Conservation (phyloP, 1,139 yeast genomes). For the Suhomyces bribrorum region DNA sequence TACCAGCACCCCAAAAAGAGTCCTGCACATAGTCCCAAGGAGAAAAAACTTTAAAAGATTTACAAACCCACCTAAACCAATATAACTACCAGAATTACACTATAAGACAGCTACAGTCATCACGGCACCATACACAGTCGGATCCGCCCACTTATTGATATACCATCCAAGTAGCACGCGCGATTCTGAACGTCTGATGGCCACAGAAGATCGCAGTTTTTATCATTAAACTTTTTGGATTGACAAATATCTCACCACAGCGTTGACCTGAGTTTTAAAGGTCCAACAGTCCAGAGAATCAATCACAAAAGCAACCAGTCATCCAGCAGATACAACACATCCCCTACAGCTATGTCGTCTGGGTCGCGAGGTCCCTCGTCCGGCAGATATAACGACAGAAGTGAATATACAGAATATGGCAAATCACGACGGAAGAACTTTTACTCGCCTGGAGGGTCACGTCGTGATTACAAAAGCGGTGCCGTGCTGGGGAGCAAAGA, state of each 20-base stretch:
- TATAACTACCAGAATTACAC: too few species aligned
- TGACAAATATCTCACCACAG: too few species aligned
- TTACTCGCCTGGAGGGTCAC: constrained; percentile 23
- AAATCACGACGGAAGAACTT: constrained; percentile 39
- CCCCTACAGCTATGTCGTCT: constrained; percentile 17
- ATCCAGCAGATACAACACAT: neutral
- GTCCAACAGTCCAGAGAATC: too few species aligned
- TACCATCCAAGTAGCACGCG: neutral
- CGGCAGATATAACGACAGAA: constrained; percentile 31
- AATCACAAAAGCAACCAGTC: neutral
- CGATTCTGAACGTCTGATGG: constrained; percentile 6
- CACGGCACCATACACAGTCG: neutral
- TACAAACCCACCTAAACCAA: constrained; percentile 1
- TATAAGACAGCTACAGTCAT: neutral
- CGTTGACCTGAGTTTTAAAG: too few species aligned
- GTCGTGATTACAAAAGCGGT: constrained; percentile 19
- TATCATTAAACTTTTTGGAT: neutral
- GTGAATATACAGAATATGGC: constrained; percentile 33
- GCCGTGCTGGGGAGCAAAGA: constrained; percentile 18
- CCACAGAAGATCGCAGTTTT: neutral
- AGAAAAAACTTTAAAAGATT: constrained; percentile 11
- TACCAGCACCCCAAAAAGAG: constrained; percentile 1
- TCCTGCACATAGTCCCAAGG: constrained; percentile 8
- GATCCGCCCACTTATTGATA: neutral
- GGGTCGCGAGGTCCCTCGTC: constrained; percentile 35